Base-by-base conservation (phyloP, 306 rosid species). In the Ziziphus jujuba region DNA sequence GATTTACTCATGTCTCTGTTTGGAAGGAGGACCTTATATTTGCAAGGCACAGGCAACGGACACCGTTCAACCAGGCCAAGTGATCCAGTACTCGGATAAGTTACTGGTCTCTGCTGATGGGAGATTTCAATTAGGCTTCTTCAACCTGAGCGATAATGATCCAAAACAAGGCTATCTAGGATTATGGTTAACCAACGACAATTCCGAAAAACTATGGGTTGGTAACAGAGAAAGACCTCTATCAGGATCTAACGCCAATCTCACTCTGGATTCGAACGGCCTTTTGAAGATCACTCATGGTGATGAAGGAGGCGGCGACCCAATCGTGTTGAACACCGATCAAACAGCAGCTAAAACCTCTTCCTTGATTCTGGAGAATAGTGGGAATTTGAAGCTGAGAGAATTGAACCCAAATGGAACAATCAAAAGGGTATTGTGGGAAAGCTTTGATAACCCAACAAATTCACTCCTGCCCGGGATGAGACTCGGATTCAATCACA, bases 381-480 rank as follows among this genome's bases (percentile, higher is more conserved):
- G 22, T 49, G 77, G 77, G 35, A 72, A 64, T 16, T 45, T 72
- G 25, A 49, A 64, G n/a, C 6, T 72, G n/a, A 34, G 31, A 13
- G 65, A 72, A 48, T 50, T 47, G 20, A 9, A 22, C 31, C 20
- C 70, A 0, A 52, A 56, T 56, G 77, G 59, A 53, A 63, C 22
- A 4, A 16, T 13, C 0, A 69, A 49, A 14, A n/a, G 16, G n/a
- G 38, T 64, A 12, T 23, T 72, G 34, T 64, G 77, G 77, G 65
- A 72, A 56, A 72, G 66, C 36, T 72, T 67, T 24, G 59, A 71
- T 35, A 22, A 77, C 47, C 77, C 73, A 19, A 65, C 73, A 15
- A 56, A 71, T 55, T 43, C 69, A 19, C 60, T 77, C 61, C 51
- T 77, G 36, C 77, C 81, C 9, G 73, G 70, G 23, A 77, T 77